Base-by-base conservation (phyloP, 139 green algal species). In the Chlamydomonas applanata region DNA sequence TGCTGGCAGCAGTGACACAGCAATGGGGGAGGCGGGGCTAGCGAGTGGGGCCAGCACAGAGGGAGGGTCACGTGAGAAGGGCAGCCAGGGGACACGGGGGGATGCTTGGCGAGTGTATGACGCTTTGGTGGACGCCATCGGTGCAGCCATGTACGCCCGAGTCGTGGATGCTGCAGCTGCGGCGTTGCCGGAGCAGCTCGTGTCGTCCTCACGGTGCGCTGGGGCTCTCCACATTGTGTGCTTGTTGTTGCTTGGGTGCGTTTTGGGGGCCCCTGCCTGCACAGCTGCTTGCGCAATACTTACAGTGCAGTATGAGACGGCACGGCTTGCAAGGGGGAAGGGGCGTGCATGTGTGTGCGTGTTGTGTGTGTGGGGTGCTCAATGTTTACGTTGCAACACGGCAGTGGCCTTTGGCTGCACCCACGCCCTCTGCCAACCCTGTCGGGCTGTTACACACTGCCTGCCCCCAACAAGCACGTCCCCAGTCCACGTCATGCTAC, bases 71-170 rank as follows among this genome's bases (percentile, higher is more conserved):
- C 19, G 7, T 67, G 52, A 24, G 13, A n/a, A n/a, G n/a, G 30
- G 65, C 65, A 69, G 49, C 20, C 19, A 25, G 19, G 16, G 61
- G 13, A 49, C 1, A 24, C 36, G 24, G 20, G 36, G 19, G 32
- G 78, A 86, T n/a, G 84, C 84, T 24, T 83, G 73, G 60, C 72
- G 76, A 4, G 72, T 86, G 52, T 83, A 84, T 60, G 76, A 67
- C 45, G 82, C 83, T 11, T 25, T 92, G 53, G 66, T 86, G 71
- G 75, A 74, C 25, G 77, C 79, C 1, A 65, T 69, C 22, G 76
- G 67, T 0, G 5, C 53, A 33, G 78, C 80, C 16, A 82, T 86
- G 78, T 82, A 83, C 56, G 80, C 83, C 46, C 62, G 62, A 24
- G 20, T 84, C 17, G 40, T 86, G 3, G 69, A 45, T 0, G 25